Base-by-base conservation (phyloP, 2,329 filamentous ascomycete genomes). In the Hirsutella thompsonii region DNA sequence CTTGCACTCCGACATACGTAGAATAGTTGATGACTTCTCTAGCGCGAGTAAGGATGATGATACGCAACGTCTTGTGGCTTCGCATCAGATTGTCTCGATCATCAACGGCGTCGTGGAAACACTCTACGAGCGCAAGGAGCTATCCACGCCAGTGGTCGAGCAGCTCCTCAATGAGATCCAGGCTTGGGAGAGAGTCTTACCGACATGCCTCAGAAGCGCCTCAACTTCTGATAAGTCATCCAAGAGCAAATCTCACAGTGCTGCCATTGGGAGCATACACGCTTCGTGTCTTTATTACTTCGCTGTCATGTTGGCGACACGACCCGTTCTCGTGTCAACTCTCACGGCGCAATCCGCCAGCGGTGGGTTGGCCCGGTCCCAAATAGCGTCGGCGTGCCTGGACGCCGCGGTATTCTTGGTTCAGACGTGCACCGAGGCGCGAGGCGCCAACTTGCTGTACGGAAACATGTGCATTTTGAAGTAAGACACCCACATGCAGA, bases 381-480 rank as follows among this genome's bases (percentile, higher is more conserved):
- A 59, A 16, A 55, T 78, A 14, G 69, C 72, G 0, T 58, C 67
- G 5, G 72, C 70, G 0, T 78, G 74, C 47, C 57, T 75, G 1
- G 70, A 76, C 41, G 69, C 73, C 0, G 72, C 72, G 0, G 61
- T 70, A 2, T 75, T 70, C 42, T 64, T 77, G 52, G 64, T 70
- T 1, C 70, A 76, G 39, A 72, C 70, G 16, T 75, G 72, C 38
- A 49, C 63, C 18, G 66, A 74, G 41, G 64, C 69, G 1, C 55
- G 66, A 10, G 61, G 61, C 8, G 60, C 66, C 2, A 56, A 59
- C 0, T 39, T 70, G 1, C 51, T 76, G 0, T 56, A 71, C 11
- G 64, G 63, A 8, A 76, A 76, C 41, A 75, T 77, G 73, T 72
- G 70, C 32, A 67, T 78, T 5, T 56, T 78, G 41, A 78, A 77